Evolutionary conservation across 2,329 filamentous ascomycete genomes (phyloP).

Genomic region (Penicillium sp.): DNA sequence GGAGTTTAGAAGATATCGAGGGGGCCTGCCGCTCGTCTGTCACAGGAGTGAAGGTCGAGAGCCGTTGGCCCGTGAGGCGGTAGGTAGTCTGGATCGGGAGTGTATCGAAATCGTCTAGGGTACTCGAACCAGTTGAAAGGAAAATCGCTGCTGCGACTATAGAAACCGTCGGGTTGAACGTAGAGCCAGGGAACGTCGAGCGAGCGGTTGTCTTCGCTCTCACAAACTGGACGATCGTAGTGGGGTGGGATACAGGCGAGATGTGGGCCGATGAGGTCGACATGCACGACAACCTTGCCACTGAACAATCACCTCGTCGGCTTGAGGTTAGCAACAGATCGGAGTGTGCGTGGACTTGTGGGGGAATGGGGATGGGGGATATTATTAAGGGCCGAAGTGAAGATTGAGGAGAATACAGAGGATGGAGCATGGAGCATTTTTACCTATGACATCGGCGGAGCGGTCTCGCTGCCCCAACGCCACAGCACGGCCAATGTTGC

Average conservation of each 20-base stretch:
- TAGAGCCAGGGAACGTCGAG: neutral
- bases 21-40: constrained; percentile 32
- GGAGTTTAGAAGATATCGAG: constrained; percentile 19
- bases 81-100: constrained; percentile 11
- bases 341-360: neutral
- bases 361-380: neutral
- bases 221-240: constrained; percentile 22
- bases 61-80: constrained; percentile 17
- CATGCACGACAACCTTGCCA: constrained; percentile 7
- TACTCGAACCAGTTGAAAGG: neutral
- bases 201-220: constrained; percentile 1
- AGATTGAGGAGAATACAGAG: neutral
- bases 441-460: constrained; percentile 31
- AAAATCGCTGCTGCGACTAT: neutral
- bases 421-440: constrained; percentile 14
- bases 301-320: constrained; percentile 12
- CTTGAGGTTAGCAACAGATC: neutral
- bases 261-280: constrained; percentile 26
- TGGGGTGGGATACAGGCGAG: constrained; percentile 21
- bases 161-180: neutral
- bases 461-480: constrained; percentile 25
- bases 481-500: constrained; percentile 20
- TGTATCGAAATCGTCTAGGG: neutral
- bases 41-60: constrained; percentile 16
- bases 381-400: neutral